Base-by-base conservation (phyloP, 176 grass and related monocot species). In the Lolium rigidum region DNA sequence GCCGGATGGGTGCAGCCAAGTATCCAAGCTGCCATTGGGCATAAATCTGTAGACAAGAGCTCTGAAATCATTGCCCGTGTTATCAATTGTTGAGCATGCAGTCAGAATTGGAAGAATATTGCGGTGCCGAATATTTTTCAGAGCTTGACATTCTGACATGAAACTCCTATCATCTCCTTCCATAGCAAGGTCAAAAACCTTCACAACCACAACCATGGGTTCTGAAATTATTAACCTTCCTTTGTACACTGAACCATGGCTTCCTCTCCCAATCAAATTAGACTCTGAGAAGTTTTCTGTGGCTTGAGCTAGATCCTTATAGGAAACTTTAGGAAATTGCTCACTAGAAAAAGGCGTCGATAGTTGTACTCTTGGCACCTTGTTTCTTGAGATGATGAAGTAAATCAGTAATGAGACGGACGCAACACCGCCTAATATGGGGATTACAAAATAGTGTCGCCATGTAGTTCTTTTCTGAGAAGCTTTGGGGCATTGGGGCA, bases 91-190 rank as follows among this genome's bases (percentile, higher is more conserved):
- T 10, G 92, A 94, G n/a, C 92, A 94, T 8, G 80, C 56, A 70
- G 82, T 95, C 9, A 92, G 14, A 28, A 92, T 69, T 48, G 84
- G 87, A 49, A 92, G 46, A 39, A 95, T 88, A 76, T 95, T 95
- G 13, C 90, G 82, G n/a, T 95, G 90, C 17, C 87, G 83, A 46
- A 88, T 76, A 35, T 76, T 92, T 58, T 57, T 82, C 50, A 95
- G 76, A 20, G 82, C 85, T 75, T 86, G 24, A 12, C 93, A 90
- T 92, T 95, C 93, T 31, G 87, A 80, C 50, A 81, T 58, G 82
- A 90, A 95, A 83, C 87, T 94, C 75, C 21, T 90, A 39, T 85
- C 81, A 25, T 85, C 85, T 7, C 85, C 78, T 79, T 70, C 38
- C 62, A 87, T 88, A 17, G 71, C 61, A 61, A 94, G 87, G 59